phyloP scores from a whole-genome alignment of 176 grass and related monocot genomes.

The Rhynchospora tenuis region DNA sequence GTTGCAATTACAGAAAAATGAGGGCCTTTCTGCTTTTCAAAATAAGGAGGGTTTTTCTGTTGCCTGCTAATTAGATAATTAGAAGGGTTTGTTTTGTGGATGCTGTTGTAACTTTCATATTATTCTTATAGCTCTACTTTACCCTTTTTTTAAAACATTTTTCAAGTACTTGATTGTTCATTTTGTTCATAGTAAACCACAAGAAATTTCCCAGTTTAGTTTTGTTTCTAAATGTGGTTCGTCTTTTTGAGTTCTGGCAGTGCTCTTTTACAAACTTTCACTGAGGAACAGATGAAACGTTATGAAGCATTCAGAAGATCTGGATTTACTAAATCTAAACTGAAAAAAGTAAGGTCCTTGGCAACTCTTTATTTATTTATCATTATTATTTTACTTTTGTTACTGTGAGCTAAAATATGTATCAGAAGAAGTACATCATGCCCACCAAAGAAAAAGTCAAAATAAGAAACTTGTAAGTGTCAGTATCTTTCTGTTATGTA shows the following conservation, averaged over 20 bases:
- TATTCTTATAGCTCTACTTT: background rate
- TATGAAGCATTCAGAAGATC: constrained; percentile 87
- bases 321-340: constrained; percentile 77
- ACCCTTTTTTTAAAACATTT: background rate
- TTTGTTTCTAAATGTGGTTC: background rate
- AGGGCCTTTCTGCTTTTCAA: background rate
- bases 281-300: constrained; percentile 72
- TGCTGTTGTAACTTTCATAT: background rate
- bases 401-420: background rate
- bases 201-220: background rate
- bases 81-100: no score
- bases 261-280: constrained; percentile 67
- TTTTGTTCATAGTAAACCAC: background rate
- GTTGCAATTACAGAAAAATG: background rate
- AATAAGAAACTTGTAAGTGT: background rate
- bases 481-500: background rate
- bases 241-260: constrained; percentile 34
- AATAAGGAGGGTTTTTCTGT: background rate
- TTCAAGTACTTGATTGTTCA: background rate
- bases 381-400: background rate
- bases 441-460: background rate
- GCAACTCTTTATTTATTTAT: background rate
- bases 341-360: constrained; percentile 57
- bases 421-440: background rate
- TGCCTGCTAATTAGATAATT: background rate